phyloP scores from a whole-genome alignment of 768 basidiomycete species.

The Fibroporia radiculosa region DNA sequence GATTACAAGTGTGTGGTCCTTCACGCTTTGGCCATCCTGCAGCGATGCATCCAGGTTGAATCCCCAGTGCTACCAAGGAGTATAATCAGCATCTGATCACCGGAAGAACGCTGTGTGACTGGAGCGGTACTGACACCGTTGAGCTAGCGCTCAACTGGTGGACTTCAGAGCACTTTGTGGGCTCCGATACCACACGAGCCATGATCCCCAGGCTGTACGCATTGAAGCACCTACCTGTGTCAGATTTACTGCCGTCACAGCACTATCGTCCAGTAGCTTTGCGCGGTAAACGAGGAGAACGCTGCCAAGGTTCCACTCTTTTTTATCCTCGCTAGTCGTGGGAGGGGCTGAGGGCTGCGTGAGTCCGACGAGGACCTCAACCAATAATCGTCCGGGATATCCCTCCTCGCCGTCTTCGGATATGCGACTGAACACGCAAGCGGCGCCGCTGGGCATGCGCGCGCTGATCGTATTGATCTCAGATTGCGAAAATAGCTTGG shows the following conservation, averaged over 20 bases:
- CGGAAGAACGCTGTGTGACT: too few species aligned
- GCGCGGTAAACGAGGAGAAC: constrained; percentile 64
- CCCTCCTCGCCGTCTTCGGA: constrained; percentile 67
- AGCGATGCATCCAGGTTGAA: constrained; percentile 74
- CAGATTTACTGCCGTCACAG: constrained; percentile 67
- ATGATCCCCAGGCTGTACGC: not conserved
- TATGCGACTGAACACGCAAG: constrained; percentile 48
- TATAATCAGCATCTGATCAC: not conserved
- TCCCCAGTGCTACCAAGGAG: constrained; percentile 58
- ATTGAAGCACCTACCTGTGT: constrained; percentile 47
- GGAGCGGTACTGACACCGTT: too few species aligned
- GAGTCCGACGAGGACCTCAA: constrained; percentile 35
- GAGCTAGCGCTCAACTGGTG: too few species aligned
- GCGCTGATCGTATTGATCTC: constrained; percentile 40
- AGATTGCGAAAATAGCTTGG: constrained; percentile 45
- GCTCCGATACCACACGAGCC: too few species aligned
- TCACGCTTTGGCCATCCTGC: constrained; percentile 37
- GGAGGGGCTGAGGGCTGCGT: constrained; percentile 23
- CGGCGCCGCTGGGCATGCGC: constrained; percentile 25
- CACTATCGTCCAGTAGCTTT: constrained; percentile 41
- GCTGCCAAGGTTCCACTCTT: constrained; percentile 51
- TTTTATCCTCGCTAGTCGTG: constrained; percentile 16
- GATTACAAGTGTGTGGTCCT: constrained; percentile 38
- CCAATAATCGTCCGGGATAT: constrained; percentile 50
- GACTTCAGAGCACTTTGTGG: too few species aligned